Base-by-base conservation (phyloP, 371 early-diverging fungal species). In the Nematocida sp. region DNA sequence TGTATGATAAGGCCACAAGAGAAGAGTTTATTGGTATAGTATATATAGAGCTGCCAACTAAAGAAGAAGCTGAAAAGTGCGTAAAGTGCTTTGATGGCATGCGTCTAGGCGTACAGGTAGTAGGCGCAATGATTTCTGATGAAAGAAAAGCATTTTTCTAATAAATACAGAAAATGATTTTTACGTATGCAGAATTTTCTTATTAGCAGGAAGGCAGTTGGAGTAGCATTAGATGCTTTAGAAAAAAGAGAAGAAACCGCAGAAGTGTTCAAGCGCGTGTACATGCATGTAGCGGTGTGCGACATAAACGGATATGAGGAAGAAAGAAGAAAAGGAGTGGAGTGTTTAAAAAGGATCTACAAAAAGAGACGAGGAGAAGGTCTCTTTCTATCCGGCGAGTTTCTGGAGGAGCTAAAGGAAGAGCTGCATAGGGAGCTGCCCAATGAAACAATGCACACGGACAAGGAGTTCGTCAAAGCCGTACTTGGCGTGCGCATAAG, bases 41-140 rank as follows among this genome's bases (percentile, higher is more conserved):
- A 18, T 71, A 71, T 33, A 59, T 71, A 7, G 61, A 71, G 50
- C 54, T 71, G 18, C 75, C 75, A 36, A 71, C 75, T 3, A 25
- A 30, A 47, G 63, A 60, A 2, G 23, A 68, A n/a, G 75, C 61
- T 47, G 51, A 61, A 13, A 71, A 42, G 63, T 71, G 75, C 49
- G 28, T 71, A 20, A 30, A 38, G 2, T 11, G 45, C 13, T 61
- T 71, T 63, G 63, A 71, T 40, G 38, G 63, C 0, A 38, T 61
- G 63, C 32, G 64, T 30, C 59, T 71, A 60, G 75, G 45, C 36
- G 47, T 71, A 18, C 75, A 71, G 53, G 48, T 71, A 18, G 40
- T 71, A 18, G 60, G 75, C 38, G 75, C 61, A 45, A 26, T n/a
- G 1, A 51, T 64, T 7, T 40, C 60, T 26, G 63, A 71, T 25